Percentiles rank a stretch among this genome's conserved stretches.
phyloP scores from a whole-genome alignment of 1,139 yeast genomes.

The Hyphopichia pseudoburtonii region DNA sequence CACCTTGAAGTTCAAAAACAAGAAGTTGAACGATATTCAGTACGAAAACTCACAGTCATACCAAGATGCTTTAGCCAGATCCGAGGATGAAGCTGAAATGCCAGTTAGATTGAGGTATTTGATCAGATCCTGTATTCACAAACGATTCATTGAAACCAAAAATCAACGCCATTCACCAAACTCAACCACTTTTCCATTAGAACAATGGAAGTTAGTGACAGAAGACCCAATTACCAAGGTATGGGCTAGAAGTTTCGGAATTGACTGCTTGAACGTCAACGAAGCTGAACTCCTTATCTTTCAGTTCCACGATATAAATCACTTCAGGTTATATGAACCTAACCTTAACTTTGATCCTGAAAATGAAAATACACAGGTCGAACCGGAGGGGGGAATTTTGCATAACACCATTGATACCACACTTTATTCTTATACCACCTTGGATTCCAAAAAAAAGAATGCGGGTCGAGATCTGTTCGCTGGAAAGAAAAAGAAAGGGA shows the following conservation, averaged over 20 bases:
- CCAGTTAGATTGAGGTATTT: slow-evolving; percentile 50
- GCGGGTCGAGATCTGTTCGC: slow-evolving; percentile 1
- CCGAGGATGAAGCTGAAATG: slow-evolving; percentile 42
- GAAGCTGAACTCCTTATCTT: slow-evolving; percentile 51
- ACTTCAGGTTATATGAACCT: slow-evolving; percentile 24
- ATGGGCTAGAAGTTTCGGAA: slow-evolving; percentile 58
- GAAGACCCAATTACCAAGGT: slow-evolving; percentile 53
- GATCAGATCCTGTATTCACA: slow-evolving; percentile 51
- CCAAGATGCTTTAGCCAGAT: slow-evolving; percentile 25
- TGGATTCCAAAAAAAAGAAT: slow-evolving; percentile 7
- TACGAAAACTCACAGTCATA: slow-evolving; percentile 34
- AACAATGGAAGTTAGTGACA: slow-evolving; percentile 53
- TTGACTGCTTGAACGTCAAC: slow-evolving; percentile 50
- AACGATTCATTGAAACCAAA: slow-evolving; percentile 36
- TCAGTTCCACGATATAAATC: slow-evolving; percentile 37
- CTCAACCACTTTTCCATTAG: slow-evolving; percentile 13
- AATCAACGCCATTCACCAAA: neutral
- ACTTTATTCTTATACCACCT: slow-evolving; percentile 23
- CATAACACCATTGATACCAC: slow-evolving; percentile 43
- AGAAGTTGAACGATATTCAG: slow-evolving; percentile 27
- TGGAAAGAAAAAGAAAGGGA: slow-evolving; percentile 5
- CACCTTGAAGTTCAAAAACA: slow-evolving; percentile 9
- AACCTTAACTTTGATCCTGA: slow-evolving; percentile 25
- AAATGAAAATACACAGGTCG: slow-evolving; percentile 18
- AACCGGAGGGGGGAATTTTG: slow-evolving; percentile 18